Base-by-base conservation (phyloP, 495 filamentous ascomycete species). In the Daldinia childiae region DNA sequence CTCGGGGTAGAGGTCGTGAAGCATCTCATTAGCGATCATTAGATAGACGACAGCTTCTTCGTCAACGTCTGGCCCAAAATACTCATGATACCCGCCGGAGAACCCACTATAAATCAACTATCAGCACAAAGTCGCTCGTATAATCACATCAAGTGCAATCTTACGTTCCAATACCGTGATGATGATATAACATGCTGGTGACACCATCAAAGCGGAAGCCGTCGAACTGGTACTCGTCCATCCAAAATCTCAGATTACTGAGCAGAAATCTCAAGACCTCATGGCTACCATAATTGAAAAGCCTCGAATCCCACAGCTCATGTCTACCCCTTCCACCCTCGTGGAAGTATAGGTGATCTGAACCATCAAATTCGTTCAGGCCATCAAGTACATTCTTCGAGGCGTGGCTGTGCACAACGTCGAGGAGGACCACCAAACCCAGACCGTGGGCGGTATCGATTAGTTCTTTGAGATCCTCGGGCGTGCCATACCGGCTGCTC, bases 161-260 rank as follows among this genome's bases (percentile, higher is more conserved):
- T 84, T 84, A 97, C 94, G 93, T 95, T 87, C 96, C 95, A 81
- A 99, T 98, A 36, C 95, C 95, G 78, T 99, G 95, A 78, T 99
- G 95, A 12, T 82, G 82, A 78, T 99, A 99, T 64, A 99, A 90
- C 91, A 99, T 99, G 78, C 94, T 97, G 14, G 95, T 98, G 38
- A 99, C 95, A 67, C 95, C 95, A 76, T 99, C 95, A 76, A 99
- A 99, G 51, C 95, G 87, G 86, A 98, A 99, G 21, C 95, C 95
- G 77, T 98, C 95, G 78, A 99, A 98, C 55, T 87, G 79, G 76
- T 98, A 99, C 77, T 98, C 95, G 63, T 99, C 95, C 95, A 99
- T 98, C 92, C 96, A 99, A 83, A 97, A 99, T 26, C 96, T 88
- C 64, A 99, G 84, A 79, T 99, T 99, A 80, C 93, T 97, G 48